Percentiles rank a stretch among this genome's conserved stretches.
These are phyloP conservation scores for Pseudocercospora crystallina DNA, from an alignment of 2,329 filamentous ascomycete species.

Conservation along the genomic window DNA sequence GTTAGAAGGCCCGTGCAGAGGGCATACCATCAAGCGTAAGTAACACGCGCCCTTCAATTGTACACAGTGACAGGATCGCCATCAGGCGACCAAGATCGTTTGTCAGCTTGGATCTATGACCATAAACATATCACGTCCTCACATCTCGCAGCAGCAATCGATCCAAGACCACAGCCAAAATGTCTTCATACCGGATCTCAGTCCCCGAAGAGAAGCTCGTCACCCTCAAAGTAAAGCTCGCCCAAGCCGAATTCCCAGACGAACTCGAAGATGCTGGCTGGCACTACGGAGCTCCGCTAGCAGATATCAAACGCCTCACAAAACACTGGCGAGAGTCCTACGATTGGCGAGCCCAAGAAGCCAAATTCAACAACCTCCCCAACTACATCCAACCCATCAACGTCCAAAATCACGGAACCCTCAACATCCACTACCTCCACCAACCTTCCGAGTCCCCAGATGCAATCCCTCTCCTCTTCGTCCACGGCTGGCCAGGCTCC, in stretches of 20 bases:
- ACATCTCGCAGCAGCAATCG: too few species aligned
- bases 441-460: constrained; percentile 51
- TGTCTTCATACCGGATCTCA: constrained; percentile 49
- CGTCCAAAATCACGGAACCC: constrained; percentile 58
- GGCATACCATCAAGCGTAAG: too few species aligned
- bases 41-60: too few species aligned
- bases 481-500: constrained; percentile 69
- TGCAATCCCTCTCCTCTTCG: constrained; percentile 66
- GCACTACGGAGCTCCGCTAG: constrained; percentile 60
- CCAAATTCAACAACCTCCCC: constrained; percentile 59
- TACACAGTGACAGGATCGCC: not conserved
- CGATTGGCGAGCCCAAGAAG: constrained; percentile 63
- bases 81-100: too few species aligned
- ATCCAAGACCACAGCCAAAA: constrained; percentile 6
- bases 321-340: constrained; percentile 57
- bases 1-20: too few species aligned
- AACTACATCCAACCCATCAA: constrained; percentile 57
- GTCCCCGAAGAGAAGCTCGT: constrained; percentile 55
- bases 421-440: constrained; percentile 66
- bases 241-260: constrained; percentile 41
- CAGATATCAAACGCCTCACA: constrained; percentile 60
- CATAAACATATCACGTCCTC: too few species aligned
- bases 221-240: constrained; percentile 57
- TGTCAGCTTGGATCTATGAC: too few species aligned
- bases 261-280: constrained; percentile 49